Percentiles rank a stretch among this genome's conserved stretches.
These are phyloP conservation scores for Pseudoscleropodium purum DNA, from an alignment of 225 moss, liverwort and hornwort species.

Conservation along the genomic window DNA sequence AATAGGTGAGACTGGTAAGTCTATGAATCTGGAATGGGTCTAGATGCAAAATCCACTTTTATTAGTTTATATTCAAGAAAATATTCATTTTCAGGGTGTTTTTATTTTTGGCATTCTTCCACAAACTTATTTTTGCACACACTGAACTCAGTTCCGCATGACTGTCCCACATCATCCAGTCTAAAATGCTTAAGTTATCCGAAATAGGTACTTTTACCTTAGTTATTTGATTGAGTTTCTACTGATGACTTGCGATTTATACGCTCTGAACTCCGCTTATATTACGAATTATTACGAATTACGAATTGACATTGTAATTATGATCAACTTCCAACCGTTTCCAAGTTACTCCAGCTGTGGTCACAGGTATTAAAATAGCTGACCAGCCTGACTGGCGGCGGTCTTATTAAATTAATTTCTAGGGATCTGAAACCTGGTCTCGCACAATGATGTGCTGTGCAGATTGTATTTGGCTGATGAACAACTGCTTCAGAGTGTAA, in stretches of 20 bases:
- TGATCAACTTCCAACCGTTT: not conserved
- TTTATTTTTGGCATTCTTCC: too few species aligned
- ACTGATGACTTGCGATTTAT: not conserved
- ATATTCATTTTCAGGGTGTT: too few species aligned
- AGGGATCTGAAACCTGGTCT: not conserved
- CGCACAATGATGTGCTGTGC: not conserved
- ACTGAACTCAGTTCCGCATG: too few species aligned
- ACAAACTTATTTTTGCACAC: too few species aligned
- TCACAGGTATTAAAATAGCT: not conserved
- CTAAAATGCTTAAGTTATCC: too few species aligned
- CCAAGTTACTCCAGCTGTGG: not conserved
- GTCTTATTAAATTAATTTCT: not conserved
- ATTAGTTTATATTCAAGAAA: too few species aligned
- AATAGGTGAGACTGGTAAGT: too few species aligned
- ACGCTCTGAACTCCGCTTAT: not conserved
- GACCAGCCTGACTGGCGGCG: not conserved
- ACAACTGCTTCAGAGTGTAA: conserved; percentile 33
- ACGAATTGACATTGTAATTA: not conserved
- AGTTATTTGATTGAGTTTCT: too few species aligned
- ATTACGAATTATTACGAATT: not conserved
- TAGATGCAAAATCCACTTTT: too few species aligned
- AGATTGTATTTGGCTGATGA: conserved; percentile 47
- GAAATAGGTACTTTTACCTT: too few species aligned
- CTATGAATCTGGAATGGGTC: too few species aligned
- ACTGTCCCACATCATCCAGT: too few species aligned